Conservation (phyloP, 1,284 basidiomycete species). For the Trichosporon coremiiforme region DNA sequence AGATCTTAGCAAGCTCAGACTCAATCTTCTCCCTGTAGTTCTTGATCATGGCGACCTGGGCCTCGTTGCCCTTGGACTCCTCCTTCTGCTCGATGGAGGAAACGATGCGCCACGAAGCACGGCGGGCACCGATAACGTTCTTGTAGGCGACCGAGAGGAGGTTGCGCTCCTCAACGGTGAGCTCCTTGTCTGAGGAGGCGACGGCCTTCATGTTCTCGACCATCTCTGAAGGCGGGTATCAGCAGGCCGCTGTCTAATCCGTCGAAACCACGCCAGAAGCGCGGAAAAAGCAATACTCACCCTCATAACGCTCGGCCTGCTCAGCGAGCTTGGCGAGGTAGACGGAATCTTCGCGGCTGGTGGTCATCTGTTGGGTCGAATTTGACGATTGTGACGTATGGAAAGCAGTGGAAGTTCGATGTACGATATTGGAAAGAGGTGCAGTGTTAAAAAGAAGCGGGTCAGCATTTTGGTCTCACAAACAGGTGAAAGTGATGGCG, state of each 20-base stretch:
- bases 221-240: constrained; percentile 70
- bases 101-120: constrained; percentile 98
- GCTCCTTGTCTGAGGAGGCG: constrained; percentile 93
- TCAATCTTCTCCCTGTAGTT: constrained; percentile 98
- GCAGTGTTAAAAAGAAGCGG: constrained; percentile 16
- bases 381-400: constrained; percentile 15
- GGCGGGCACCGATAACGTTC: constrained; percentile 99
- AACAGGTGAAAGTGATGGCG: constrained; percentile 9
- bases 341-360: constrained; percentile 89
- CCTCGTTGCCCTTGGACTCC: constrained; percentile 98
- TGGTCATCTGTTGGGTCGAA: constrained; percentile 65
- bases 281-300: constrained; percentile 59
- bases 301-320: constrained; percentile 98
- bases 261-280: not conserved
- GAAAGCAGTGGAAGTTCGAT: constrained; percentile 18
- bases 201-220: constrained; percentile 99
- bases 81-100: constrained; percentile 99
- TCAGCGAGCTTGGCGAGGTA: constrained; percentile 99
- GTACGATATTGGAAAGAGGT: constrained; percentile 4
- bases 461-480: constrained; percentile 23
- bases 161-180: constrained; percentile 99
- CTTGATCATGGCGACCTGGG: constrained; percentile 98
- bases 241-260: constrained; percentile 4
- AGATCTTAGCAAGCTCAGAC: constrained; percentile 96
- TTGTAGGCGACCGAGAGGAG: constrained; percentile 99